These are phyloP conservation scores for Sherardia arvensis DNA, from an alignment of 257 asterid species.

Conservation along the genomic window DNA sequence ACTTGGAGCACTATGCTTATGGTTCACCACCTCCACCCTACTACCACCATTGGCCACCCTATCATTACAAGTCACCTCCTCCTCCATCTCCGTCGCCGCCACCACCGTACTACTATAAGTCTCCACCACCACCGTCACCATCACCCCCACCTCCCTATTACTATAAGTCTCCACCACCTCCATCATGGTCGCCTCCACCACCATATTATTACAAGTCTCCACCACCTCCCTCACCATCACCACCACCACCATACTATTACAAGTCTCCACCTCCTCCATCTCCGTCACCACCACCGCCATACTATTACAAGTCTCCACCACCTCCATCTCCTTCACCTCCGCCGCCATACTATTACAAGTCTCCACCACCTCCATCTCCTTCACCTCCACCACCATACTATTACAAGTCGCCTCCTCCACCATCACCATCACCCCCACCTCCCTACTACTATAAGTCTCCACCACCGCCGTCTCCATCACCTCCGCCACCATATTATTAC, in stretches of 20 bases:
- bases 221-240: neutral
- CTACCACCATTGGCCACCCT: slow-evolving; percentile 5
- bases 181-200: neutral
- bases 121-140: slow-evolving; percentile 11
- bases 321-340: neutral
- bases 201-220: slow-evolving; percentile 2
- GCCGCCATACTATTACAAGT: neutral
- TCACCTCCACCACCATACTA: slow-evolving; percentile 1
- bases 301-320: neutral
- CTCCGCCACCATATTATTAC: neutral
- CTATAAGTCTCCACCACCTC: neutral
- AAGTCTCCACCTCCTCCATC: neutral
- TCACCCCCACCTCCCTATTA: slow-evolving; percentile 9
- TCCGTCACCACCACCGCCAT: neutral
- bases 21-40: slow-evolving; percentile 7
- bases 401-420: neutral
- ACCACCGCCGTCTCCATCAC: neutral
- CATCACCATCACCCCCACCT: neutral
- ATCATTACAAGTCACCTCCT: neutral
- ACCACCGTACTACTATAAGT: neutral
- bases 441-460: neutral
- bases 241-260: neutral
- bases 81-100: slow-evolving; percentile 8
- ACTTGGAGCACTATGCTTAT: neutral
- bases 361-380: neutral